Base-by-base conservation (phyloP, 2,329 filamentous ascomycete species). In the Penicillium sp. region DNA sequence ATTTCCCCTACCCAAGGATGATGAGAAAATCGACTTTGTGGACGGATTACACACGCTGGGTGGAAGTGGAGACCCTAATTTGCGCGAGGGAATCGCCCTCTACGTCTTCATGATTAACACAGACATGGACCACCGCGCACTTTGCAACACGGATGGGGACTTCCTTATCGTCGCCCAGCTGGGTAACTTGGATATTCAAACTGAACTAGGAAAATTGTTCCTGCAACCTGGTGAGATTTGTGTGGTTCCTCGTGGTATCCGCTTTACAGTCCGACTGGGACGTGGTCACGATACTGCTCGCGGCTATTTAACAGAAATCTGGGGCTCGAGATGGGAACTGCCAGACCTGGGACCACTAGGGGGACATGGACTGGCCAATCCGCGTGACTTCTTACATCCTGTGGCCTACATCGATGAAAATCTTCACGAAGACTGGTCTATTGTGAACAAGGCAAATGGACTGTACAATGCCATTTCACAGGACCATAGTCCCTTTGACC, bases 341-440 rank as follows among this genome's bases (percentile, higher is more conserved):
- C 86, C 86, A 1, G 86, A 88, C 52, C 77, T 88, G 0, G 86
- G 86, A 0, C 84, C 85, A 0, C 77, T 89, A 2, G 86, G 86
- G 0, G 84, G 83, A n/a, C 86, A 87, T 63, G 83, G 85, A 5
- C 74, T 89, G 24, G 86, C 86, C 5, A 86, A 86, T 52, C 78
- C 80, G 2, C 77, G 85, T 19, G 86, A 89, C 69, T 89, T 88
- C 68, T 77, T 86, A 64, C 77, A 79, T 1, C 86, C 86, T 0
- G 77, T 85, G 8, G 86, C 86, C 0, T 71, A 73, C 60, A 84
- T 83, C 60, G 79, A 82, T 52, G 80, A 83, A 63, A 73, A 82
- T 22, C 80, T 81, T 6, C 73, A 79, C 27, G 79, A 77, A 4
- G 70, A 77, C 9, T 86, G 84, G 82, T 62, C 66, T 7, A 74